A percentile compares a stretch with the other conserved stretches of the same genome.
phyloP scores from a whole-genome alignment of 139 green algal species.

The Eudorina sp. region DNA sequence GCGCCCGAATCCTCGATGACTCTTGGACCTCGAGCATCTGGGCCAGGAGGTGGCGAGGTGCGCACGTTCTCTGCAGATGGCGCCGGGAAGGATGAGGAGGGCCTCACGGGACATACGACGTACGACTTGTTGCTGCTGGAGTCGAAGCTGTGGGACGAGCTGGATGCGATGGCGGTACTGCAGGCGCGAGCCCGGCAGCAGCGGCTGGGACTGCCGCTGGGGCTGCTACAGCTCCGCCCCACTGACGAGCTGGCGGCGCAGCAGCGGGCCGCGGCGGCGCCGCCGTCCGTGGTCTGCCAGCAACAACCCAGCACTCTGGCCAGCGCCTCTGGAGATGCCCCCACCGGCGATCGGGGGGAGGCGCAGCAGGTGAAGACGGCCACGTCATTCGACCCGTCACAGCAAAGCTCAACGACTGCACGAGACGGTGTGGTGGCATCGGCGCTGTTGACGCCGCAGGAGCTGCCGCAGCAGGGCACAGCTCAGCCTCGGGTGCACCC shows the following conservation, averaged over 20 bases:
- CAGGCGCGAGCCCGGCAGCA: slow-evolving; percentile 31
- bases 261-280: neutral
- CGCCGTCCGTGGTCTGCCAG: neutral
- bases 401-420: too few species aligned
- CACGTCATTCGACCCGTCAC: too few species aligned
- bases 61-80: too few species aligned
- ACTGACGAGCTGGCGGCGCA: neutral
- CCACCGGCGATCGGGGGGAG: too few species aligned
- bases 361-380: too few species aligned
- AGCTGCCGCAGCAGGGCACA: neutral
- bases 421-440: too few species aligned
- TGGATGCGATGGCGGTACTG: slow-evolving; percentile 59
- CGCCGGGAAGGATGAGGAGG: neutral
- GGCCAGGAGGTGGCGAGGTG: too few species aligned
- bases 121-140: slow-evolving; percentile 60
- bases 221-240: slow-evolving; percentile 63
- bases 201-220: slow-evolving; percentile 49
- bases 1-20: too few species aligned
- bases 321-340: too few species aligned
- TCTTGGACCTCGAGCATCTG: too few species aligned
- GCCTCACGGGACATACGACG: neutral
- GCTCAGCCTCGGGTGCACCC: slow-evolving; percentile 26
- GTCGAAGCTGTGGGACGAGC: slow-evolving; percentile 56
- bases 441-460: too few species aligned
- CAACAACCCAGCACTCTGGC: neutral